These are phyloP conservation scores for Otatea glauca DNA, from an alignment of 176 grass and related monocot species.

Conservation along the genomic window DNA sequence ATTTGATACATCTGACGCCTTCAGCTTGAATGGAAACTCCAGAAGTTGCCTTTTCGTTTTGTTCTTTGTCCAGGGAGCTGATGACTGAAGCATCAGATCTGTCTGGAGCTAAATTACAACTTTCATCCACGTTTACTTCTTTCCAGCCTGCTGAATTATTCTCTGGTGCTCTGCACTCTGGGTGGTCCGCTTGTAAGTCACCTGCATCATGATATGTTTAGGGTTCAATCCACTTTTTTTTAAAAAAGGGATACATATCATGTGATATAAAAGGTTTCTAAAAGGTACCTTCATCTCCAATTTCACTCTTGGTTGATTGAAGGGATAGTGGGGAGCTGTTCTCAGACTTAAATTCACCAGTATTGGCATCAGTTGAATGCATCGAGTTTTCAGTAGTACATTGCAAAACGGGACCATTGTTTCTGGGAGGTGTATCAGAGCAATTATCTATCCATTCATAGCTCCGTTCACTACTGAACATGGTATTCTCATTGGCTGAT, in stretches of 20 bases:
- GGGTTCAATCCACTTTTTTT: constrained; percentile 17
- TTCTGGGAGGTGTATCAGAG: constrained; percentile 23
- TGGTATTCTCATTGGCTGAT: constrained; percentile 48
- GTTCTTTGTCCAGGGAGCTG: constrained; percentile 42
- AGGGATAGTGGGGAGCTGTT: constrained; percentile 31
- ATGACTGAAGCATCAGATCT: constrained; percentile 42
- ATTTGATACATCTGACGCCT: constrained; percentile 68
- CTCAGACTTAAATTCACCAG: constrained; percentile 39
- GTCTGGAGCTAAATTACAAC: constrained; percentile 42
- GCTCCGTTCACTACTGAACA: constrained; percentile 29
- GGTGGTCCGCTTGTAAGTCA: constrained; percentile 30
- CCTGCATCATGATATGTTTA: constrained; percentile 44
- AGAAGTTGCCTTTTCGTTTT: constrained; percentile 33
- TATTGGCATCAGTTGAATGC: constrained; percentile 26
- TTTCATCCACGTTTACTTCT: constrained; percentile 41
- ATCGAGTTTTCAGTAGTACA: background rate
- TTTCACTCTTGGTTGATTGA: constrained; percentile 41
- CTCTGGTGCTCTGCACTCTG: constrained; percentile 33
- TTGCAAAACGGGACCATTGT: constrained; percentile 12
- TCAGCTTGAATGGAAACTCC: constrained; percentile 54
- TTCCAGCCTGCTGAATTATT: constrained; percentile 32
- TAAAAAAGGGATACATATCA: background rate
- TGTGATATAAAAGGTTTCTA: constrained; percentile 10
- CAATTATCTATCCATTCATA: constrained; percentile 34
- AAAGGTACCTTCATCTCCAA: constrained; percentile 45